Base-by-base conservation (phyloP, 2,329 filamentous ascomycete species). In the Xylariaceae sp. region DNA sequence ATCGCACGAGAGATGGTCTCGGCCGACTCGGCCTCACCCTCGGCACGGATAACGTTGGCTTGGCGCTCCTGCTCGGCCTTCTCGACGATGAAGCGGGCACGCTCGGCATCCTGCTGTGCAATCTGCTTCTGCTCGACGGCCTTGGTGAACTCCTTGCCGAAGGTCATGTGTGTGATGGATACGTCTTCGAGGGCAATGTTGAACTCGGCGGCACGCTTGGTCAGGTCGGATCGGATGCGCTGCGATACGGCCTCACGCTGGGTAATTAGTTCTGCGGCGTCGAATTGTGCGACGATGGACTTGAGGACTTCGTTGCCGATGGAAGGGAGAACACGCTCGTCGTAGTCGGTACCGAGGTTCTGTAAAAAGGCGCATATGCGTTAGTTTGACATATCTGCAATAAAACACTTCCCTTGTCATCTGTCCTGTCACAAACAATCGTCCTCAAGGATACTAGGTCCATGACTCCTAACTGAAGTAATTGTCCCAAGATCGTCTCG, bases 51-150 rank as follows among this genome's bases (percentile, higher is more conserved):
- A 71, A 99, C 94, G 78, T 94, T 97, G 69, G 94, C 94, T 80
- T 99, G 94, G 71, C 94, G 85, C 81, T 99, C 94, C 81, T 99
- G 94, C 84, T 99, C 94, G 62, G 94, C 94, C 76, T 91, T 91
- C 84, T 99, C 94, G 74, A 99, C 94, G 69, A 99, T 95, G 81
- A 99, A 99, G 67, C 94, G 86, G 53, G 94, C 94, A 66, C 94
- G 86, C 83, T 99, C 94, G 65, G 94, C 94, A 74, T 99, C 94
- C 78, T 99, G 94, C 80, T 99, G 94, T 58, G 94, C 94, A 75
- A 99, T 99, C 82, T 99, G 94, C 87, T 99, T 99, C 85, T 99
- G 94, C 81, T 99, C 94, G 71, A 99, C 94, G 66, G 94, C 94
- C 77, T 90, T 90, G 62, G 94, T 99, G 82, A 99, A 99, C 78